Evolutionary conservation across 768 basidiomycete species (phyloP), one percentile per base, ranked within the genome.

Genomic region (Holtermanniella nyarrowii): DNA sequence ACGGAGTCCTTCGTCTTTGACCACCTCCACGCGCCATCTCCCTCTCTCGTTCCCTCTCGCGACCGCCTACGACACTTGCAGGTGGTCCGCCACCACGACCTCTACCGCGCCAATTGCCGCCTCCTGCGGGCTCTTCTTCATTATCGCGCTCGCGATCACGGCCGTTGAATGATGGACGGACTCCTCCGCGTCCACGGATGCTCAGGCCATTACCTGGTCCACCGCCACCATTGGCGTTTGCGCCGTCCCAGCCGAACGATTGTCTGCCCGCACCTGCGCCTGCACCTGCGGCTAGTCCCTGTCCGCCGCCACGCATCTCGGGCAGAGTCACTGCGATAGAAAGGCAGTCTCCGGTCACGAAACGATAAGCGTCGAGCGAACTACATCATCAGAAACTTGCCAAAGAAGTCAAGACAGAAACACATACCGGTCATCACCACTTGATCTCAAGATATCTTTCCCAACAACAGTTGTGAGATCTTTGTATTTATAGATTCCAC

Each of bases 331-430:
- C 50, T 42, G 58, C 41, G 0, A 67, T 31, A 11, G 42, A 53
- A n/a, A 67, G 37, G 31, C 62, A 42, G 55, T 67, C 65, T 14
- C 65, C 65, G 4, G 65, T 64, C 11, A 61, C 47, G 48, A 64
- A 67, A 3, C 60, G 61, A 26, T 67, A 64, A 13, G 45, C 61
- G 26, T 63, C 61, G 45, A 67, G 47, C 37, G n/a, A 14, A 21
- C 24, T 16, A 16, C n/a, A 2, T 18, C 41, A 1, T 5, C 24
- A 26, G 41, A 16, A 37, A n/a, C n/a, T n/a, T 44, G 40, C 48
- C 42, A 26, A 42, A 46, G 5, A 24, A 31, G 18, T 49, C 39
- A 27, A 14, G 21, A 5, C 24, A 20, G 10, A 21, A 31, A 11
- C 50, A 18, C 5, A 49, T 43, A 18, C 51, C 51, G 44, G n/a